These are phyloP conservation scores for Ambrosia artemisiifolia DNA, from an alignment of 129 eudicot genomes.

Conservation along the genomic window DNA sequence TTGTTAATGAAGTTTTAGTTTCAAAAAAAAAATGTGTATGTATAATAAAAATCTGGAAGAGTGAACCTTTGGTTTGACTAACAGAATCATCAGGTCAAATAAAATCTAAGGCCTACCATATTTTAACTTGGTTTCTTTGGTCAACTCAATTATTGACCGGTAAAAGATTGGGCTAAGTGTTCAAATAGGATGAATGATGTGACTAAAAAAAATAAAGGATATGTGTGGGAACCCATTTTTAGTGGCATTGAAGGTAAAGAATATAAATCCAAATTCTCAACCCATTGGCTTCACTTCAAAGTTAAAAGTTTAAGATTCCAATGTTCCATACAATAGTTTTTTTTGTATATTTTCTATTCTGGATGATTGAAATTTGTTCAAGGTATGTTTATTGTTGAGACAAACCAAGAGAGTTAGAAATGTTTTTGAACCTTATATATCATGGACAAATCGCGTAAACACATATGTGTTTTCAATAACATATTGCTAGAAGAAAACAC, in stretches of 20 bases:
- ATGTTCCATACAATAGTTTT: constrained; percentile 38
- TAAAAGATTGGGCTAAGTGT: constrained; percentile 10
- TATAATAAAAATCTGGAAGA: no score
- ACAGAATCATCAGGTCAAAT: no score
- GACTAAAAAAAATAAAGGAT: constrained; percentile 13
- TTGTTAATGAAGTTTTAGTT: no score
- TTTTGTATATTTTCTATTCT: neutral
- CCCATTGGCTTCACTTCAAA: constrained; percentile 46
- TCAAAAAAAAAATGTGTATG: no score
- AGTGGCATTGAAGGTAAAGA: constrained; percentile 54
- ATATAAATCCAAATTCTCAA: constrained; percentile 47
- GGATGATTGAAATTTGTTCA: neutral
- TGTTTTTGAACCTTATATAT: neutral
- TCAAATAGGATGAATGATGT: neutral
- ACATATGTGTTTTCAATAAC: neutral
- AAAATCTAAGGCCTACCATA: no score
- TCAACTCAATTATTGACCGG: no score
- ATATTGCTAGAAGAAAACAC: neutral
- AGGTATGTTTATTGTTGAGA: neutral
- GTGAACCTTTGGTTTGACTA: no score
- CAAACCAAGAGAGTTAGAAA: no score
- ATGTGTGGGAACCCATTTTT: constrained; percentile 59
- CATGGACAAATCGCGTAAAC: neutral
- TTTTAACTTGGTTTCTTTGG: no score
- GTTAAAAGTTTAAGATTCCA: constrained; percentile 60